Conservation (phyloP, 2,329 filamentous ascomycete genomes). For the Knoxdaviesia capensis region DNA sequence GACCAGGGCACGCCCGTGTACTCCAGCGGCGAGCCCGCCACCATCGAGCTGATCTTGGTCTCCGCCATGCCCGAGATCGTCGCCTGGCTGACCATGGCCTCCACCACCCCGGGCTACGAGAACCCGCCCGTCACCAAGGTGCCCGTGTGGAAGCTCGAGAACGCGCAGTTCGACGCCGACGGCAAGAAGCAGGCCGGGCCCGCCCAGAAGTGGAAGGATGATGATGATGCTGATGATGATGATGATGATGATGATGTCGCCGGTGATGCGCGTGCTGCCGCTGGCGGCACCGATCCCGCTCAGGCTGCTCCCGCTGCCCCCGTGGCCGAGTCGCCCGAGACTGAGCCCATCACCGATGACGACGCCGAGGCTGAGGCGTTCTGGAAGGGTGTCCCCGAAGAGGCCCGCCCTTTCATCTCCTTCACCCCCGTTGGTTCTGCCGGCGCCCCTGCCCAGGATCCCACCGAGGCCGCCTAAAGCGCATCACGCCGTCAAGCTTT, state of each 20-base stretch:
- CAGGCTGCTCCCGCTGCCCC: not conserved
- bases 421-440: no score
- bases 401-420: not conserved
- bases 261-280: no score
- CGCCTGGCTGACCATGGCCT: slow-evolving; percentile 39
- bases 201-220: no score
- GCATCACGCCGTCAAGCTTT: no score
- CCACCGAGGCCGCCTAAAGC: no score
- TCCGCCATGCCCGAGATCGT: slow-evolving; percentile 31
- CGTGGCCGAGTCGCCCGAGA: not conserved
- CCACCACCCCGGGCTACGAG: slow-evolving; percentile 15
- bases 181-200: no score
- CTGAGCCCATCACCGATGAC: not conserved
- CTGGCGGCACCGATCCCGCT: no score
- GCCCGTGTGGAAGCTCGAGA: not conserved
- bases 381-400: slow-evolving; percentile 1
- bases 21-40: slow-evolving; percentile 39
- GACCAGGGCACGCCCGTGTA: slow-evolving; percentile 44
- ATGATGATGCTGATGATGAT: not conserved
- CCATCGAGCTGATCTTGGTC: slow-evolving; percentile 43
- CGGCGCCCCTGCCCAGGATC: no score
- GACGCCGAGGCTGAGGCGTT: not conserved
- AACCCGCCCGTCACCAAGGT: slow-evolving; percentile 16
- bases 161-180: no score
- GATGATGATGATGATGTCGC: slow-evolving; percentile 1